These are phyloP conservation scores for Takakia lepidozioides DNA, from an alignment of 225 moss, liverwort and hornwort genomes.

Conservation along the genomic window DNA sequence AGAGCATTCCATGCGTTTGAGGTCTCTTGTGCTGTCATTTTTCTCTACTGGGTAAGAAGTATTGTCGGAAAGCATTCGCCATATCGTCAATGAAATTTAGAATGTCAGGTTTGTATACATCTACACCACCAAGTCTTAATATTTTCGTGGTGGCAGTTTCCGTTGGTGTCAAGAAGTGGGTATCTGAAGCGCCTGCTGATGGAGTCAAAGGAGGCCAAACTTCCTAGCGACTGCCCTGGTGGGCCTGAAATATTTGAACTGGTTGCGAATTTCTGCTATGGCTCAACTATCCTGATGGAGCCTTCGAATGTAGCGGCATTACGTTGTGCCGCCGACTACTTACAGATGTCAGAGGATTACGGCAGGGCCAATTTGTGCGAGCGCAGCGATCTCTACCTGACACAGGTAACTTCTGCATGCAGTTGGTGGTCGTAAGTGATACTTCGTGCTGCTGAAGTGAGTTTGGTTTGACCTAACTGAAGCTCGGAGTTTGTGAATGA, in stretches of 20 bases:
- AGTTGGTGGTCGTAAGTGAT: too few species aligned
- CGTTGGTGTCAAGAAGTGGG: conserved; percentile 66
- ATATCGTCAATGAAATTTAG: too few species aligned
- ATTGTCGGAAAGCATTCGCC: too few species aligned
- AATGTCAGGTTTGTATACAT: not conserved
- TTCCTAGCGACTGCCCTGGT: conserved; percentile 50
- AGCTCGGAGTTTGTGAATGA: too few species aligned
- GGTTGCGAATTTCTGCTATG: conserved; percentile 72
- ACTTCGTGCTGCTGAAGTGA: too few species aligned
- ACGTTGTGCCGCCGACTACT: conserved; percentile 43
- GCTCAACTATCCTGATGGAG: conserved; percentile 65
- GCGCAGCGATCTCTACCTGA: conserved; percentile 62
- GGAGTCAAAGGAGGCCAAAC: conserved; percentile 38
- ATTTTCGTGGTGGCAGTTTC: conserved; percentile 29
- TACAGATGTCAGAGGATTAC: conserved; percentile 75
- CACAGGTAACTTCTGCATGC: too few species aligned
- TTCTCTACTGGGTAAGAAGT: too few species aligned
- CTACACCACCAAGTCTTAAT: too few species aligned
- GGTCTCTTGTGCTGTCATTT: too few species aligned
- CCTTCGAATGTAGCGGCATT: conserved; percentile 70
- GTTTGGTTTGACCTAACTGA: too few species aligned
- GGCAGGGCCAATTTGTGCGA: conserved; percentile 67
- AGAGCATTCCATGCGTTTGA: too few species aligned
- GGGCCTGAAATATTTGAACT: conserved; percentile 58
- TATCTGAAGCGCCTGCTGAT: conserved; percentile 54